phyloP scores from a whole-genome alignment of 139 green algal genomes.

The Chlamydomonas sp. region DNA sequence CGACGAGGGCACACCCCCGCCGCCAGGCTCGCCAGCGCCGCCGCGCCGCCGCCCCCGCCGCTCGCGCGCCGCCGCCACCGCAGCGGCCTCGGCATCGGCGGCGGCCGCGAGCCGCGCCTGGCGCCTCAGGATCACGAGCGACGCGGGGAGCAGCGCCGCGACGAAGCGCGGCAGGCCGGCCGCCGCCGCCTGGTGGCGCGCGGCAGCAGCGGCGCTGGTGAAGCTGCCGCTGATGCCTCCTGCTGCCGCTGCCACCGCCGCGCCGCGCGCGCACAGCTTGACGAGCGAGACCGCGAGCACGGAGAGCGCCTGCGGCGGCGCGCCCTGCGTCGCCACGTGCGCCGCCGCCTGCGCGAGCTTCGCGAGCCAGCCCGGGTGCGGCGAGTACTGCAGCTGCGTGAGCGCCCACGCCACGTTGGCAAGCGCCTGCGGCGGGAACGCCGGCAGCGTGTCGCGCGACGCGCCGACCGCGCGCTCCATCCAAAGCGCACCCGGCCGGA shows the following conservation, averaged over 20 bases:
- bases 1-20: neutral
- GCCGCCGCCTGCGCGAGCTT: neutral
- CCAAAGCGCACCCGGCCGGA: slow-evolving; percentile 10
- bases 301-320: neutral
- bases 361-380: neutral
- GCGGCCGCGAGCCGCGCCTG: no score
- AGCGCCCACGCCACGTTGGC: neutral
- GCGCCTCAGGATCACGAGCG: no score
- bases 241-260: neutral
- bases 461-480: no score
- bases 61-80: neutral
- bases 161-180: no score
- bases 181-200: neutral
- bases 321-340: neutral
- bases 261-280: neutral
- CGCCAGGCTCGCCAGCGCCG: neutral
- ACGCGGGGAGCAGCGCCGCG: no score
- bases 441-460: neutral
- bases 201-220: neutral
- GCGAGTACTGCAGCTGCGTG: neutral
- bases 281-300: neutral
- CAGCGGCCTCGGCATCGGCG: neutral
- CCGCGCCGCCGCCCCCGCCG: no score
- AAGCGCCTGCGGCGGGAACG: neutral
- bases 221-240: neutral